Percentiles rank a stretch among this genome's conserved stretches.
These are phyloP conservation scores for Fusarium sterilihyphosum DNA, from an alignment of 2,329 filamentous ascomycete species.

Conservation along the genomic window DNA sequence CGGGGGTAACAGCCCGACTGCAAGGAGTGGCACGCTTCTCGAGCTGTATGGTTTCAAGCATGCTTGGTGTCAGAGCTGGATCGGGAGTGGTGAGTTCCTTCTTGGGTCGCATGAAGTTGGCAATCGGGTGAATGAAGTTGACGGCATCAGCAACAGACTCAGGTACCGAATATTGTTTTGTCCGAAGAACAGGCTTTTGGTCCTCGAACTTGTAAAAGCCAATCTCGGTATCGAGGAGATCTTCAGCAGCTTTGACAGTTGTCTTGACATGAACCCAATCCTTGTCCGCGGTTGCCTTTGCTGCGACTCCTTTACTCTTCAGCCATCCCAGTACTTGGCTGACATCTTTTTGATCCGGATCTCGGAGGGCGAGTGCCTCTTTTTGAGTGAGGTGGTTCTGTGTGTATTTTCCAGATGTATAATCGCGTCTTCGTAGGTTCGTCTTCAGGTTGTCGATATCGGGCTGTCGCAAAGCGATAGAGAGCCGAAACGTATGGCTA, in stretches of 20 bases:
- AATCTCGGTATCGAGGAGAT: conserved; percentile 54
- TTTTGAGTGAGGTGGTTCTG: conserved; percentile 48
- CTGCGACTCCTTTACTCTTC: conserved; percentile 48
- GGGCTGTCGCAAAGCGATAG: conserved; percentile 48
- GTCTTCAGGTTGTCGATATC: conserved; percentile 41
- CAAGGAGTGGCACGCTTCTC: conserved; percentile 46
- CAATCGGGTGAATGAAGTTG: conserved; percentile 59
- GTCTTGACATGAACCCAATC: conserved; percentile 57
- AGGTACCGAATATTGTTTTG: conserved; percentile 57
- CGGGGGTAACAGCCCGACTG: conserved; percentile 47
- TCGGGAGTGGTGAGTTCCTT: conserved; percentile 40
- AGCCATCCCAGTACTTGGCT: conserved; percentile 56
- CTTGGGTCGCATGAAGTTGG: conserved; percentile 60
- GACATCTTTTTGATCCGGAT: conserved; percentile 48
- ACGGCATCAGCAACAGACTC: conserved; percentile 51
- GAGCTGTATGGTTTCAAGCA: conserved; percentile 12
- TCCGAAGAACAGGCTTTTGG: conserved; percentile 53
- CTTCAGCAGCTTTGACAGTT: conserved; percentile 52
- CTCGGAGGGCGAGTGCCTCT: conserved; percentile 51
- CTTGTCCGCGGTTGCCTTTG: conserved; percentile 45
- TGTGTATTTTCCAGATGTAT: conserved; percentile 6
- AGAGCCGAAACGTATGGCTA: conserved; percentile 42
- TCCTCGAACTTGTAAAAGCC: conserved; percentile 54
- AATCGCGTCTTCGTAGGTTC: conserved; percentile 36
- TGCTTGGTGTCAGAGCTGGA: conserved; percentile 1